Evolutionary conservation across 495 filamentous ascomycete species (phyloP).

Genomic region (Amphirosellinia nigrospora): DNA sequence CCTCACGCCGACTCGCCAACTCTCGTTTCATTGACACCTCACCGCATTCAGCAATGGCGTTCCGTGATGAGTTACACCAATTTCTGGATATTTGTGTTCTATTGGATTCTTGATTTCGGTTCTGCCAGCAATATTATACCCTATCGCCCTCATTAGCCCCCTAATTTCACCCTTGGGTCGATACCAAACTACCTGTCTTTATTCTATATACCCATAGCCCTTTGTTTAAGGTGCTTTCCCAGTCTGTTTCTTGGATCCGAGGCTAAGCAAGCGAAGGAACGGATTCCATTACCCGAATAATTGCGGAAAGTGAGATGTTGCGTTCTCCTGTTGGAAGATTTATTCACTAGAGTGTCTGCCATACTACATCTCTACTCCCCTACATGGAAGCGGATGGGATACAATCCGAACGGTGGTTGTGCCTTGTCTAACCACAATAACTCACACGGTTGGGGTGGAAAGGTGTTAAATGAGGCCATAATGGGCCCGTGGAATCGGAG

Average conservation of each 20-base stretch:
- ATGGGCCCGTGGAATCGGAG: neutral
- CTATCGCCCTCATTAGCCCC: conserved; percentile 5
- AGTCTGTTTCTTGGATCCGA: neutral
- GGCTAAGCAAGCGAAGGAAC: neutral
- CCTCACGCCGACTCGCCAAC: neutral
- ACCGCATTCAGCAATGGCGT: conserved; percentile 19
- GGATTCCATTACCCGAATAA: neutral
- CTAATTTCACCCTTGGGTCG: neutral
- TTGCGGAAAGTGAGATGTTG: neutral
- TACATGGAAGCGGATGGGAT: neutral
- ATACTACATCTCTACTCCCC: neutral
- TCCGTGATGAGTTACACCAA: conserved; percentile 9
- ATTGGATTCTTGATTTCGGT: conserved; percentile 5
- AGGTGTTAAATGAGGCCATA: neutral
- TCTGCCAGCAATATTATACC: conserved; percentile 1
- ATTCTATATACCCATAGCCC: conserved; percentile 16
- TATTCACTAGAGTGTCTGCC: neutral
- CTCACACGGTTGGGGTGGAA: neutral
- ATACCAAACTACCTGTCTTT: conserved; percentile 1
- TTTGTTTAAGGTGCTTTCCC: neutral
- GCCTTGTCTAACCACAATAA: neutral
- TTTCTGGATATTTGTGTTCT: conserved; percentile 6
- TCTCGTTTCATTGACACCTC: conserved; percentile 2
- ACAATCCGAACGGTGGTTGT: neutral
- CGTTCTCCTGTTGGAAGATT: neutral